Evolutionary conservation across 768 basidiomycete genomes (phyloP).

Genomic region (Exidia glandulosa): DNA sequence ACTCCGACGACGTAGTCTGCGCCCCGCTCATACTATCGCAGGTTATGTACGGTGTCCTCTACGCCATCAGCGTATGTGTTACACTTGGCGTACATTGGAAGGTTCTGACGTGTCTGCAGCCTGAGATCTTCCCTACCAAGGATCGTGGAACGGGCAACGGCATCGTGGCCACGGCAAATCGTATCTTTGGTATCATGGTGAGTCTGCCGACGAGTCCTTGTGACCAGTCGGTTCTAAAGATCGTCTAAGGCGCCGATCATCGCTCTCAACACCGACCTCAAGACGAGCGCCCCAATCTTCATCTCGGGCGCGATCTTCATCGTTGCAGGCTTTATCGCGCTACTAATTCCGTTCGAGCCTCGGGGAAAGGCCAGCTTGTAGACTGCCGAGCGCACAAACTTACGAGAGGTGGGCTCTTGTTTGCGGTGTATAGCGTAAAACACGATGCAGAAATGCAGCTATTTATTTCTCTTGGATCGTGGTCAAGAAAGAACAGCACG

Average conservation of each 20-base stretch:
- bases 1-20: neutral
- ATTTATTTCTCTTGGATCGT: neutral
- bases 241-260: constrained; percentile 34
- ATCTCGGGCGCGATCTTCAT: constrained; percentile 44
- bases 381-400: neutral
- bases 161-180: constrained; percentile 39
- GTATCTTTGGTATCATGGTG: constrained; percentile 50
- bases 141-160: constrained; percentile 47
- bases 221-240: neutral
- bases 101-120: constrained; percentile 9
- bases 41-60: constrained; percentile 16
- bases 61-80: constrained; percentile 18
- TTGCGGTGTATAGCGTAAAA: neutral
- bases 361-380: constrained; percentile 43
- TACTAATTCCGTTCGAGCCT: constrained; percentile 47
- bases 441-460: neutral
- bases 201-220: constrained; percentile 13
- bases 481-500: neutral
- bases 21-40: neutral
- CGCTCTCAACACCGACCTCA: constrained; percentile 36
- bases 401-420: neutral
- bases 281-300: constrained; percentile 43
- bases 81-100: neutral
- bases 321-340: constrained; percentile 33
- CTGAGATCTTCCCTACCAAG: constrained; percentile 44